Conservation (phyloP, 1,284 basidiomycete genomes). For the Ceratobasidium sp. region DNA sequence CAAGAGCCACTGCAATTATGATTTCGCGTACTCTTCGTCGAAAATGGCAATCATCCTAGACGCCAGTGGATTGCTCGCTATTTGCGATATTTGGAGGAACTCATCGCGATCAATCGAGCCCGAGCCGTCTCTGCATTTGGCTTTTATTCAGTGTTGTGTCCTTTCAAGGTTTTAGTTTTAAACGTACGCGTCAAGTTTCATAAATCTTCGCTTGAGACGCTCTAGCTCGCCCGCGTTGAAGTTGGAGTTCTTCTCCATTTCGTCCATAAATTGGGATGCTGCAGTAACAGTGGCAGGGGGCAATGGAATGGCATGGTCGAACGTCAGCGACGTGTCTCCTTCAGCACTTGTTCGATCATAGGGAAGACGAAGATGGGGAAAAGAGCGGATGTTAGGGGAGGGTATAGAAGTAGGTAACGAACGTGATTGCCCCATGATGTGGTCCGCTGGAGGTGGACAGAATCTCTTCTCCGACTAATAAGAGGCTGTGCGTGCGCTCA, state of each 20-base stretch:
- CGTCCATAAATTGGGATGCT: conserved; percentile 93
- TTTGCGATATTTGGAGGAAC: conserved; percentile 98
- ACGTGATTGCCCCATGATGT: conserved; percentile 80
- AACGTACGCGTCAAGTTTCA: conserved; percentile 92
- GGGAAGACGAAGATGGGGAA: conserved; percentile 37
- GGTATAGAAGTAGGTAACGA: conserved; percentile 52
- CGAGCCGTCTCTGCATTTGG: conserved; percentile 79
- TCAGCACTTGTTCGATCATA: conserved; percentile 13
- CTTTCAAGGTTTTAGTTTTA: background rate
- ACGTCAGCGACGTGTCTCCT: conserved; percentile 43
- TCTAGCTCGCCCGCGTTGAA: conserved; percentile 93
- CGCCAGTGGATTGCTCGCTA: conserved; percentile 96
- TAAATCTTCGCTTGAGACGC: conserved; percentile 96
- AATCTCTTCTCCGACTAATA: conserved; percentile 1
- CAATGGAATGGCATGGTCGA: conserved; percentile 40
- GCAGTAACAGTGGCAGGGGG: conserved; percentile 46
- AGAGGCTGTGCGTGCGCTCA: conserved; percentile 29
- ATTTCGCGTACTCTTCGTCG: conserved; percentile 88
- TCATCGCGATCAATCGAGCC: conserved; percentile 99
- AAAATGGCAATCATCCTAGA: conserved; percentile 99
- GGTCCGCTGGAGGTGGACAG: background rate
- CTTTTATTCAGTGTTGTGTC: background rate
- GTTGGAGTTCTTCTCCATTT: conserved; percentile 92
- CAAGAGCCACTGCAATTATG: background rate
- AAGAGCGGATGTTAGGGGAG: conserved; percentile 38